Evolutionary conservation across 2,329 filamentous ascomycete species (phyloP).

Genomic region (Exserohilum turcica): DNA sequence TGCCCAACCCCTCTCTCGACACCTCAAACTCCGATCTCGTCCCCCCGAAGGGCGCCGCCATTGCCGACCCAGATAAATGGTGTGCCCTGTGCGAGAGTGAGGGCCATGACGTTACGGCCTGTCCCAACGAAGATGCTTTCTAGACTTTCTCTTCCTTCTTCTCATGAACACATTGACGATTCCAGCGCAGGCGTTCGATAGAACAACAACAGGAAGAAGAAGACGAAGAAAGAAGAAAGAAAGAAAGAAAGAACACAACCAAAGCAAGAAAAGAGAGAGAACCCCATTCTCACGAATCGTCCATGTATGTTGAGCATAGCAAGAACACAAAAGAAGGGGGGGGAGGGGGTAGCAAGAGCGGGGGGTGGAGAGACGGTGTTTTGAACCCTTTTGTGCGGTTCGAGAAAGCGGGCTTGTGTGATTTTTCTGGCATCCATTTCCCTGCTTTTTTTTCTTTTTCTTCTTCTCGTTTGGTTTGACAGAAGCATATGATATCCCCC

Average conservation of each 20-base stretch:
- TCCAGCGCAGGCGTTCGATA: too few relatives aligned
- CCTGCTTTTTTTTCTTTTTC: too few relatives aligned
- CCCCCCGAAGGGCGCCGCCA: constrained; percentile 40
- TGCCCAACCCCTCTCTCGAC: constrained; percentile 43
- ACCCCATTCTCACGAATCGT: neutral
- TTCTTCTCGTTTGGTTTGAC: neutral
- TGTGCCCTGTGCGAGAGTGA: constrained; percentile 96
- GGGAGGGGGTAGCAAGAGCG: neutral
- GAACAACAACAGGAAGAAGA: too few relatives aligned
- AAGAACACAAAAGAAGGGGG: neutral
- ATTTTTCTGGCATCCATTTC: neutral
- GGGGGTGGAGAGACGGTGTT: too few relatives aligned
- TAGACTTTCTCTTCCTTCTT: constrained; percentile 15
- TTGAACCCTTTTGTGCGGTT: too few relatives aligned
- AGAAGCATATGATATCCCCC: constrained; percentile 14
- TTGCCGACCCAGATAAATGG: constrained; percentile 81
- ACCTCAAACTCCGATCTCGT: constrained; percentile 38
- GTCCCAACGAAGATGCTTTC: constrained; percentile 83
- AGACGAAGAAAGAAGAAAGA: too few relatives aligned
- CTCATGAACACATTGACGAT: neutral
- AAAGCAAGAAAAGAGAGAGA: too few relatives aligned
- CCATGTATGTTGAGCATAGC: too few relatives aligned
- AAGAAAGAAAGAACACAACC: too few relatives aligned
- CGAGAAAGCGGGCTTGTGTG: neutral
- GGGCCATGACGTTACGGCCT: constrained; percentile 94